Evolutionary conservation across 2,329 filamentous ascomycete genomes (phyloP), one percentile per base, ranked within the genome.

Genomic region (Apiospora aurea): DNA sequence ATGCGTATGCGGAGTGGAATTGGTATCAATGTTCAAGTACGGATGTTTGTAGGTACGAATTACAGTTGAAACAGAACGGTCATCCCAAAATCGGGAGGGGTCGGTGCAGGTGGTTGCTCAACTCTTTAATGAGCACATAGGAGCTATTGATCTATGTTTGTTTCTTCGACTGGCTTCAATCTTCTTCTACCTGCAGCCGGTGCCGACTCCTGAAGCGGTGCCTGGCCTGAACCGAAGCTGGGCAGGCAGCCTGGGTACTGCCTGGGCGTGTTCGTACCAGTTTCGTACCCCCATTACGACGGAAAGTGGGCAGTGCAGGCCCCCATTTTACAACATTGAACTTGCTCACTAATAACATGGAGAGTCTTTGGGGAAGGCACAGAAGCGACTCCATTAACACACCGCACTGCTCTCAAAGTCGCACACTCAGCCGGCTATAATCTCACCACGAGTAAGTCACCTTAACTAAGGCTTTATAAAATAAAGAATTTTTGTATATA

Each of bases 221-320:
- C 53, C 53, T 61, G 53, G 53, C 51, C 51, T 57, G 51, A 18
- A 18, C 51, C n/a, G 53, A 61, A 61, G 29, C 53, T 46, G 44
- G 44, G 44, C 44, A 46, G 34, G n/a, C n/a, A n/a, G n/a, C n/a
- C n/a, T n/a, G n/a, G n/a, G n/a, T n/a, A n/a, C n/a, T n/a, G n/a
- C 34, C 34, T 57, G 51, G 53, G 53, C 53, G 29, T 38, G 53
- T 38, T 38, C 34, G 34, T 38, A 38, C 34, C 34, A 8, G 34
- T 38, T 64, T 64, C 34, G 57, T 64, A 64, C 57, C 57, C 21
- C 57, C 29, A 74, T 76, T 76, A 75, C 74, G 73, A 74, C 72
- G 73, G 74, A 75, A 75, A 76, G 75, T 75, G 74, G 75, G 75
- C 74, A 73, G 73, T 75, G 74, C 57, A 61, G 8, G 14, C 29